Evolutionary conservation across 768 basidiomycete genomes (phyloP).

Genomic region (Galerina marginata): DNA sequence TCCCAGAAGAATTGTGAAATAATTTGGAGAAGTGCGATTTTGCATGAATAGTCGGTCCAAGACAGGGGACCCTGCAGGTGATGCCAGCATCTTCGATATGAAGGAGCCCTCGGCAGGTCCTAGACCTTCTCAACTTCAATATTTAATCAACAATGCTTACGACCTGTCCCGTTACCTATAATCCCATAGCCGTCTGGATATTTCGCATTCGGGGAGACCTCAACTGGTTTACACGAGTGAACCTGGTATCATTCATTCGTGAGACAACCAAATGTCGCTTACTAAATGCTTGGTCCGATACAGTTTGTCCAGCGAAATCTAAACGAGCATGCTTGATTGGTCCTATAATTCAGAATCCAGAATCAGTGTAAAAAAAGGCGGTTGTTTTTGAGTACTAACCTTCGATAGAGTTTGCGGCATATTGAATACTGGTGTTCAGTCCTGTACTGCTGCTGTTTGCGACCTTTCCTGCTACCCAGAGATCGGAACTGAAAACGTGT

Average conservation of each 20-base stretch:
- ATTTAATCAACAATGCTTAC: no score
- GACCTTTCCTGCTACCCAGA: slow-evolving; percentile 60
- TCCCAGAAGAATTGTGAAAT: slow-evolving; percentile 66
- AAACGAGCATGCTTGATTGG: slow-evolving; percentile 48
- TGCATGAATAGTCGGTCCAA: slow-evolving; percentile 71
- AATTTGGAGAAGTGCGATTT: slow-evolving; percentile 62
- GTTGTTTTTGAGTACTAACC: slow-evolving; percentile 38
- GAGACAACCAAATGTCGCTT: slow-evolving; percentile 27
- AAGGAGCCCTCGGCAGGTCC: slow-evolving; percentile 65
- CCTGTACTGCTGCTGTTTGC: slow-evolving; percentile 44
- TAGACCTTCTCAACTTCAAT: slow-evolving; percentile 46
- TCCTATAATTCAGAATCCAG: slow-evolving; percentile 34
- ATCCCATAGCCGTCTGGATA: slow-evolving; percentile 39
- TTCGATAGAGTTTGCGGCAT: slow-evolving; percentile 57
- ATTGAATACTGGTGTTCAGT: slow-evolving; percentile 45
- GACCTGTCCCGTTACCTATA: slow-evolving; percentile 19
- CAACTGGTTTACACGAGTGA: slow-evolving; percentile 36
- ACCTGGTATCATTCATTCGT: no score
- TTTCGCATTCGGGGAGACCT: slow-evolving; percentile 35
- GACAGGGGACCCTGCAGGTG: slow-evolving; percentile 52
- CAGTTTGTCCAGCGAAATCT: slow-evolving; percentile 48
- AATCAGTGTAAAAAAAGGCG: no score
- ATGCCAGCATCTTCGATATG: slow-evolving; percentile 41
- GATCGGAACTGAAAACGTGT: slow-evolving; percentile 55
- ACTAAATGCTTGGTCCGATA: slow-evolving; percentile 54